Conservation (phyloP, 768 basidiomycete species). For the Daedalea quercina region DNA sequence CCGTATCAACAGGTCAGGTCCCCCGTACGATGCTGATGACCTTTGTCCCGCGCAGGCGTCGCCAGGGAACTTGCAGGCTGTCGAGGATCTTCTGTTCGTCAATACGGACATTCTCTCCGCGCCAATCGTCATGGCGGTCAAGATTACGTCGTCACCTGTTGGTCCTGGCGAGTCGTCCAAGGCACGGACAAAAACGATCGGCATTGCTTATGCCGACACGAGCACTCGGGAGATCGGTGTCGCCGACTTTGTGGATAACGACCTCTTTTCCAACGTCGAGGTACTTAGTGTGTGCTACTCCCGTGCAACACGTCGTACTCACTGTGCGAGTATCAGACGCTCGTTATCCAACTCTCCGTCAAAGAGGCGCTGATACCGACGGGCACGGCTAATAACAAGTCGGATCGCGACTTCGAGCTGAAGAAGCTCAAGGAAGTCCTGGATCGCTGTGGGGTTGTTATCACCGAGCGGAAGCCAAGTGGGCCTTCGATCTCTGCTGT, state of each 20-base stretch:
- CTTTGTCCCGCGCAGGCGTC: too few relatives aligned
- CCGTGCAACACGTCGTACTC: neutral
- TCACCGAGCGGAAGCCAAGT: constrained; percentile 89
- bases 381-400: constrained; percentile 63
- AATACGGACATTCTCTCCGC: constrained; percentile 75
- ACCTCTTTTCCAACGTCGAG: constrained; percentile 93
- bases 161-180: constrained; percentile 33
- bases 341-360: constrained; percentile 93
- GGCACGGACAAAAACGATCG: constrained; percentile 66
- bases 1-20: neutral
- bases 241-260: constrained; percentile 89
- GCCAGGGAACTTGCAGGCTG: constrained; percentile 60
- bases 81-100: constrained; percentile 59
- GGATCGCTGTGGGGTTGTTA: constrained; percentile 85
- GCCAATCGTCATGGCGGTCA: constrained; percentile 88
- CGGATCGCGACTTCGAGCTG: constrained; percentile 82
- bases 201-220: constrained; percentile 89
- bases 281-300: constrained; percentile 30
- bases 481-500: constrained; percentile 20
- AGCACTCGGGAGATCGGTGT: constrained; percentile 81
- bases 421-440: constrained; percentile 81
- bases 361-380: constrained; percentile 88
- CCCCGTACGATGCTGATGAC: too few relatives aligned
- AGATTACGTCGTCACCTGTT: constrained; percentile 51
- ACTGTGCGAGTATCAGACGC: too few relatives aligned